Conservation (phyloP, 768 basidiomycete species). For the Suillus lakei region DNA sequence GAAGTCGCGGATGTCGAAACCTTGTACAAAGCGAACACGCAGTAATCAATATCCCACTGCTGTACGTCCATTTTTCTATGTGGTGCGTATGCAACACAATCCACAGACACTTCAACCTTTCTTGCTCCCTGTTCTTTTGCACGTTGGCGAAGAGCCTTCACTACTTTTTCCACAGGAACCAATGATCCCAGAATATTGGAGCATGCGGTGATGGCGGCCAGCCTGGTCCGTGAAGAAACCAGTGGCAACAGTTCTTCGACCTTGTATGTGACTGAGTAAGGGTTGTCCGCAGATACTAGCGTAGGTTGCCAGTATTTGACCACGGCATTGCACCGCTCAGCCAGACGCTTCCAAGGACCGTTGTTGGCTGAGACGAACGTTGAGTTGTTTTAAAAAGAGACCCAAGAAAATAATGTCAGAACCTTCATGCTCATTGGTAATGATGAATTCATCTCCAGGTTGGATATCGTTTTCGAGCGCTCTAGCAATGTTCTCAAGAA, state of each 20-base stretch:
- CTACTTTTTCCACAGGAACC: slow-evolving; percentile 61
- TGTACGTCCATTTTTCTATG: slow-evolving; percentile 73
- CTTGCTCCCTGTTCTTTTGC: slow-evolving; percentile 56
- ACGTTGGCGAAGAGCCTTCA: slow-evolving; percentile 52
- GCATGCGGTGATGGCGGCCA: slow-evolving; percentile 75
- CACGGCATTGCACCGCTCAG: slow-evolving; percentile 54
- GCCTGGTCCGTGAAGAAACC: slow-evolving; percentile 65
- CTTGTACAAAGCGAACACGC: slow-evolving; percentile 78
- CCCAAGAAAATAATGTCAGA: slow-evolving; percentile 6
- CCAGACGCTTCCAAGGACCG: slow-evolving; percentile 79
- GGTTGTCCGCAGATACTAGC: slow-evolving; percentile 56
- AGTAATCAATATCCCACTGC: slow-evolving; percentile 80
- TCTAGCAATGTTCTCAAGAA: slow-evolving; percentile 70
- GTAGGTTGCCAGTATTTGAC: slow-evolving; percentile 65
- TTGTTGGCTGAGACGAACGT: slow-evolving; percentile 57
- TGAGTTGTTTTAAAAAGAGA: not conserved
- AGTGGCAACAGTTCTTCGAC: slow-evolving; percentile 63
- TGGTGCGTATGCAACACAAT: slow-evolving; percentile 82
- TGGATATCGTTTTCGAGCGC: slow-evolving; percentile 59
- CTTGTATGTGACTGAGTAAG: slow-evolving; percentile 64
- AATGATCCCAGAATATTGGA: slow-evolving; percentile 78
- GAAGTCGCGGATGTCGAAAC: slow-evolving; percentile 35
- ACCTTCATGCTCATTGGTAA: slow-evolving; percentile 87
- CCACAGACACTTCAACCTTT: slow-evolving; percentile 71
- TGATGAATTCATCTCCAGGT: slow-evolving; percentile 72